A percentile compares a stretch with the other conserved stretches of the same genome.
phyloP scores from a whole-genome alignment of 2,329 filamentous ascomycete genomes.

The Rhynchosporium graminicola region DNA sequence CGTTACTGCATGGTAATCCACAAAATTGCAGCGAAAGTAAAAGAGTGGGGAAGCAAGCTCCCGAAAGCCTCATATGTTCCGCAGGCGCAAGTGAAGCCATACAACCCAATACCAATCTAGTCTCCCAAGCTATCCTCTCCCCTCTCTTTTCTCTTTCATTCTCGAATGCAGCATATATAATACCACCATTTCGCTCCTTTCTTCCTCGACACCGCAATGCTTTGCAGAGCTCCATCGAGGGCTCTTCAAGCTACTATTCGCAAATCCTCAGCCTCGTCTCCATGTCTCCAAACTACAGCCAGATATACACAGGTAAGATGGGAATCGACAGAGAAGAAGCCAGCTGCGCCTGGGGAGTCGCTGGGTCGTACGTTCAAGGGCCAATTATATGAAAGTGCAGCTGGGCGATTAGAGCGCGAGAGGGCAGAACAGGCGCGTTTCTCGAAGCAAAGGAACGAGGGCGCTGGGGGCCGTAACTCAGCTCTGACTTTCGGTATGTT shows the following conservation, averaged over 20 bases:
- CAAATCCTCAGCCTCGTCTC: constrained; percentile 23
- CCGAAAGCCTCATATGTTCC: background rate
- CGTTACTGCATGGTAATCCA: background rate
- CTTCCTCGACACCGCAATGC: constrained; percentile 26
- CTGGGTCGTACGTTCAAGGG: constrained; percentile 51
- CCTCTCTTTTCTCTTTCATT: background rate
- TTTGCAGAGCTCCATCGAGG: constrained; percentile 32
- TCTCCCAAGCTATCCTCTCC: background rate
- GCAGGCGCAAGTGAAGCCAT: background rate
- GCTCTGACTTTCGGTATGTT: constrained; percentile 55
- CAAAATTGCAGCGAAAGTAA: background rate
- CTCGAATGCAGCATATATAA: background rate
- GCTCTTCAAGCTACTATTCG: constrained; percentile 32
- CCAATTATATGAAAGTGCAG: constrained; percentile 61
- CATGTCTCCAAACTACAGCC: constrained; percentile 27
- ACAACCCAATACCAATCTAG: background rate
- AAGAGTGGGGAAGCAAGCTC: constrained; percentile 7
- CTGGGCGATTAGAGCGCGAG: constrained; percentile 56
- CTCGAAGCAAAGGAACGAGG: constrained; percentile 44
- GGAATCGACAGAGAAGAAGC: constrained; percentile 34
- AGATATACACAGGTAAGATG: constrained; percentile 29
- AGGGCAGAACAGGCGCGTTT: constrained; percentile 55
- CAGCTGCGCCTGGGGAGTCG: constrained; percentile 9
- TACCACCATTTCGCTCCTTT: background rate
- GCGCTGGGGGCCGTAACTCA: constrained; percentile 48